phyloP scores from a whole-genome alignment of 495 filamentous ascomycete species.

The Xylaria cubensis region DNA sequence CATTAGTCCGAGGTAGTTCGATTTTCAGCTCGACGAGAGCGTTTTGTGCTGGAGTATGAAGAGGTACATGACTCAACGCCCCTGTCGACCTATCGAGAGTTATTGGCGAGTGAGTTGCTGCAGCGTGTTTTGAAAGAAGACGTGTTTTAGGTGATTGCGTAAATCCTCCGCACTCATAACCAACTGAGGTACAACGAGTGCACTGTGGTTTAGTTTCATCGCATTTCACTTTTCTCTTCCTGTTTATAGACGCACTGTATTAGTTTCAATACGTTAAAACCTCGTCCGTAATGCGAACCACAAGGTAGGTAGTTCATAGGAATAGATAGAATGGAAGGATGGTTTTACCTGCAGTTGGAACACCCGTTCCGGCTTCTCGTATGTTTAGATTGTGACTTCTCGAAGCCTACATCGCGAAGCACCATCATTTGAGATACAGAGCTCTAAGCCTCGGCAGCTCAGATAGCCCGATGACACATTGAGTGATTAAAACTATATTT shows the following conservation, averaged over 20 bases:
- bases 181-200: neutral
- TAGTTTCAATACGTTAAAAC: neutral
- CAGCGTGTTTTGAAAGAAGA: neutral
- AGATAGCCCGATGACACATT: neutral
- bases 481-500: neutral
- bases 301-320: no score
- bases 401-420: neutral
- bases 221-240: neutral
- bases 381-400: neutral
- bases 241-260: neutral
- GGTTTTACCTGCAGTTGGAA: neutral
- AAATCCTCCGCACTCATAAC: neutral
- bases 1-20: neutral
- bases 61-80: neutral
- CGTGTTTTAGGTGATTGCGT: neutral
- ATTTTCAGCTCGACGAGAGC: neutral
- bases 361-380: neutral
- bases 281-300: no score
- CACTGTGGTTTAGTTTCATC: neutral
- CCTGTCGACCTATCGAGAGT: neutral
- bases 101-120: neutral
- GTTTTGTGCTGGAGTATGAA: neutral
- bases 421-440: neutral
- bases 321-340: no score
- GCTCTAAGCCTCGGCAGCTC: neutral